Percentiles rank a stretch among this genome's conserved stretches.
These are phyloP conservation scores for Wallemia hederae DNA, from an alignment of 1,284 basidiomycete genomes.

Conservation along the genomic window DNA sequence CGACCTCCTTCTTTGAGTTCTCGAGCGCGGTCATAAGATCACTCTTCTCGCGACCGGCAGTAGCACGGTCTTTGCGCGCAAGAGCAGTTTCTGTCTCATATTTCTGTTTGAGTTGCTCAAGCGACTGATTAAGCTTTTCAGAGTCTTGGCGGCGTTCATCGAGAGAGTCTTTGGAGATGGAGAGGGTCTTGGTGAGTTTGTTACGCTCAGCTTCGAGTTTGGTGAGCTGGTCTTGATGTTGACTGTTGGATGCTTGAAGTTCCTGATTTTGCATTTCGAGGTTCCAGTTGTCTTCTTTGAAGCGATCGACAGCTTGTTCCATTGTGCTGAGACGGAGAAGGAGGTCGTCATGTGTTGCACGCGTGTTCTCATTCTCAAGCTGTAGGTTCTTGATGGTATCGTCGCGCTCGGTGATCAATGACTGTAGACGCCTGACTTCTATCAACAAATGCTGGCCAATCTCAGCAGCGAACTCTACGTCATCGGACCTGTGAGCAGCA, in stretches of 20 bases:
- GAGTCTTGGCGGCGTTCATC: constrained; percentile 65
- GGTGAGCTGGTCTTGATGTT: constrained; percentile 32
- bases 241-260: constrained; percentile 36
- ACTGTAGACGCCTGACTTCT: constrained; percentile 63
- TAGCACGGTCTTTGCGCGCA: constrained; percentile 57
- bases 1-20: constrained; percentile 31
- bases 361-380: constrained; percentile 54
- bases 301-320: constrained; percentile 38
- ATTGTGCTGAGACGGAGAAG: constrained; percentile 37
- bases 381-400: constrained; percentile 58
- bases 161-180: constrained; percentile 37
- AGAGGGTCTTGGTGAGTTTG: constrained; percentile 43
- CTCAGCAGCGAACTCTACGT: constrained; percentile 69
- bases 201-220: constrained; percentile 58
- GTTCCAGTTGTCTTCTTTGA: constrained; percentile 96
- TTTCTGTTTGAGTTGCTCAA: constrained; percentile 52
- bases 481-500: constrained; percentile 17
- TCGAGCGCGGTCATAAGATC: constrained; percentile 52
- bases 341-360: constrained; percentile 35
- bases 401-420: constrained; percentile 56
- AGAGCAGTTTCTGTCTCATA: constrained; percentile 77
- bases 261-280: constrained; percentile 80
- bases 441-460: constrained; percentile 68
- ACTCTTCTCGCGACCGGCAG: constrained; percentile 63
- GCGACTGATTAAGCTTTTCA: constrained; percentile 35